Base-by-base conservation (phyloP, 2,329 filamentous ascomycete species). In the Macrophomina pseudophaseolina region DNA sequence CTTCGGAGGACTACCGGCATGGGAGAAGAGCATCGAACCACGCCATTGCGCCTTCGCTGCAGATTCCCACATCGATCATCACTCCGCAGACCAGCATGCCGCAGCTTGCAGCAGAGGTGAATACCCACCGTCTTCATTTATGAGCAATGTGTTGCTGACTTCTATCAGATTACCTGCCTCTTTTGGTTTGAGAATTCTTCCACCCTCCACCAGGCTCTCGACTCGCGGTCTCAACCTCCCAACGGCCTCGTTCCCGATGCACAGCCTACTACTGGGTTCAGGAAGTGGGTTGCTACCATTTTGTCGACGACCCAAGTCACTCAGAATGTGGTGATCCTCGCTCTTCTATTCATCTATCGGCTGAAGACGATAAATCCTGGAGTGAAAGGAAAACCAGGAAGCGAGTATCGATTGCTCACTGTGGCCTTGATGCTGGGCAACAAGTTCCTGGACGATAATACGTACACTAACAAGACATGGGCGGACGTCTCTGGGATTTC, bases 391-490 rank as follows among this genome's bases (percentile, higher is more conserved):
- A 94, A 94, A 73, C 90, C 90, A 28, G 95, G 95, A 5, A 99
- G 95, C 77, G 95, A 98, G 77, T 98, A 95, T 75, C 86, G 95
- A 18, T 83, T 99, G 30, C 84, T 98, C 74, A 98, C 95, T 0
- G 94, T 98, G 58, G 95, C 95, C 30, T 82, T 99, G 71, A 99
- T 99, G 95, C 84, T 99, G 68, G 94, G 94, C 69, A 99, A 99
- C 79, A 99, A 99, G 82, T 99, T 98, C 76, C 82, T 99, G 73
- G 95, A 99, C 76, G 95, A 99, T 79, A 99, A 98, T 78, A 98
- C 95, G 0, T 99, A 99, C 80, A 98, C 95, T 44, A 99, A 99
- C 83, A 97, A 98, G 83, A 99, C 95, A 0, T 99, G 95, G 95
- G 95, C 94, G 2, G 95, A 99, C 74, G 95, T 99, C 11, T 98